These are phyloP conservation scores for Trichoderma pleuroti DNA, from an alignment of 2,329 filamentous ascomycete genomes.

Conservation along the genomic window DNA sequence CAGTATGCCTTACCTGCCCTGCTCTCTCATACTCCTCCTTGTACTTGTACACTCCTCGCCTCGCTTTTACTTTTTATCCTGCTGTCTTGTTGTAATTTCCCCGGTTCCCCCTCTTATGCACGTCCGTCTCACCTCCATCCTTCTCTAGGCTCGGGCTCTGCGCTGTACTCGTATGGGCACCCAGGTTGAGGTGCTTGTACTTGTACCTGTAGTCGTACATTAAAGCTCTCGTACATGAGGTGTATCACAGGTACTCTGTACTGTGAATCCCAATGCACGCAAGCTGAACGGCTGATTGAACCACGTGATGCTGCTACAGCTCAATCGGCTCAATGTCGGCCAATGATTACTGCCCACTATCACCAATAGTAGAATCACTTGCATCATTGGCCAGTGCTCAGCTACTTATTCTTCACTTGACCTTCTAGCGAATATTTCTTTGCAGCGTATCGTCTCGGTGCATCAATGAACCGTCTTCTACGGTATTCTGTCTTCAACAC, in stretches of 20 bases:
- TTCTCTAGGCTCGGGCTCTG: not conserved
- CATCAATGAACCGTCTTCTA: not conserved
- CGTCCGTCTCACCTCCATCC: not conserved
- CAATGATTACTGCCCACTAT: not conserved
- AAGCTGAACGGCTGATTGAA: not conserved
- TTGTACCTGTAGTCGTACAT: no score
- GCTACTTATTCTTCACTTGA: rapidly evolving
- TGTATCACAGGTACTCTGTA: no score
- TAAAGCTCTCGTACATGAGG: not conserved
- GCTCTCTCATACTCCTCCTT: no score
- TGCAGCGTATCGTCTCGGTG: rapidly evolving
- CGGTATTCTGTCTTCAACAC: not conserved
- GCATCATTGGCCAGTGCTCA: not conserved
- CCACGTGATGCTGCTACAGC: not conserved
- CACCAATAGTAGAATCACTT: not conserved
- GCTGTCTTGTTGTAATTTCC: not conserved
- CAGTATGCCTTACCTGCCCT: not conserved
- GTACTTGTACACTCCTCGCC: not conserved
- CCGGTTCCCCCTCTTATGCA: not conserved
- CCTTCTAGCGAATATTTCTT: not conserved
- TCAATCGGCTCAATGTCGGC: not conserved
- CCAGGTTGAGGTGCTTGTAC: not conserved
- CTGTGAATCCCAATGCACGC: not conserved
- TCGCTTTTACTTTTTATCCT: not conserved
- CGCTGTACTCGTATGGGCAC: not conserved